Conservation (phyloP, 2,329 filamentous ascomycete genomes). For the Aspergillus calidoustus region DNA sequence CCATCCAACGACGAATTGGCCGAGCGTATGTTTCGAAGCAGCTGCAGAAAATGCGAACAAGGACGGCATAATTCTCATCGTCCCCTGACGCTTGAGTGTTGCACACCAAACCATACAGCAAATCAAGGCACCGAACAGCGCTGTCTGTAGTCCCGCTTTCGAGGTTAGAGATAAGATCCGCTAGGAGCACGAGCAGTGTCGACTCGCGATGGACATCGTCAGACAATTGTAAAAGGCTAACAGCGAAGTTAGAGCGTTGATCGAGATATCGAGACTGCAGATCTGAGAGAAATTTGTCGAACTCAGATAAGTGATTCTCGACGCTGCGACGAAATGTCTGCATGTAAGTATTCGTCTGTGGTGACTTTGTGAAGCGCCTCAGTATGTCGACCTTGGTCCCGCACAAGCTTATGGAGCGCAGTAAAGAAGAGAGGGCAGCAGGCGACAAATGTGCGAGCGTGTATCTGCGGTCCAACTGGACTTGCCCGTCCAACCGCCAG, state of each 20-base stretch:
- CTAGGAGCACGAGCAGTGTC: conserved; percentile 63
- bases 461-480: conserved; percentile 47
- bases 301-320: conserved; percentile 58
- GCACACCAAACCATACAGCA: conserved; percentile 73
- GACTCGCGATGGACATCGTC: conserved; percentile 60
- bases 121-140: conserved; percentile 76
- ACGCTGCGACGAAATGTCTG: conserved; percentile 74
- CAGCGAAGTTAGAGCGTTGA: conserved; percentile 57
- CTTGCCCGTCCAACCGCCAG: conserved; percentile 38
- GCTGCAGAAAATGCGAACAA: conserved; percentile 74
- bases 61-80: conserved; percentile 61
- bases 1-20: conserved; percentile 84
- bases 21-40: conserved; percentile 83
- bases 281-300: conserved; percentile 63
- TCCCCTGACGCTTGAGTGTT: conserved; percentile 73
- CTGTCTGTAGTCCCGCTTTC: conserved; percentile 49
- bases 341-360: conserved; percentile 62
- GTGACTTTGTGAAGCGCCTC: conserved; percentile 52
- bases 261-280: conserved; percentile 66
- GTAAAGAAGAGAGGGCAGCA: conserved; percentile 35
- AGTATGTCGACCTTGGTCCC: conserved; percentile 55
- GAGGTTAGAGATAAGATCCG: conserved; percentile 64
- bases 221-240: conserved; percentile 70
- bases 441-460: conserved; percentile 39
- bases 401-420: conserved; percentile 51